phyloP scores from a whole-genome alignment of 352 stramenopile species.

The Elongisporangium prolatum region DNA sequence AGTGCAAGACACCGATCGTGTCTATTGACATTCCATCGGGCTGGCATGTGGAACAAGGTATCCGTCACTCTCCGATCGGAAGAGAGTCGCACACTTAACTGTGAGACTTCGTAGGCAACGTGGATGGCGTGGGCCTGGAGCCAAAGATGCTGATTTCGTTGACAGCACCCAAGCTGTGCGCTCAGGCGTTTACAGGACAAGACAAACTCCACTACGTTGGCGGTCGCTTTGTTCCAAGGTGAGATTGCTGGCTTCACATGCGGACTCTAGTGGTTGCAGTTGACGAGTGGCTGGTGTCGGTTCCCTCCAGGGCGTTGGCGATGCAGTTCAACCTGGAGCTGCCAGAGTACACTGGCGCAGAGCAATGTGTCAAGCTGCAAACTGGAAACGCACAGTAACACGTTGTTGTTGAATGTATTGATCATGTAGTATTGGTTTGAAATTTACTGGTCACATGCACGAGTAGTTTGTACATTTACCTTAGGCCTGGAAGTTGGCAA shows the following conservation, averaged over 20 bases:
- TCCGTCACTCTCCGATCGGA: conserved; percentile 7
- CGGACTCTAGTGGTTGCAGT: neutral
- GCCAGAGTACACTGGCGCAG: conserved; percentile 46
- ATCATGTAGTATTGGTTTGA: conserved; percentile 3
- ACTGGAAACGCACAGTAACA: conserved; percentile 22
- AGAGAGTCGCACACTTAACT: neutral
- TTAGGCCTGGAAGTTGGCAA: conserved; percentile 59
- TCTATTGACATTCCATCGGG: conserved; percentile 98
- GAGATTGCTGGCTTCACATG: conserved; percentile 5
- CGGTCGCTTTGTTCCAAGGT: conserved; percentile 94
- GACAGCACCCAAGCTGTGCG: conserved; percentile 95
- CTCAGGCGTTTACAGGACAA: conserved; percentile 81
- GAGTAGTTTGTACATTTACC: conserved; percentile 2
- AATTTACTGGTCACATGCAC: neutral
- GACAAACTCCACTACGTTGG: conserved; percentile 93
- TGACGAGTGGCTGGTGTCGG: neutral
- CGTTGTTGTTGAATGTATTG: conserved; percentile 5
- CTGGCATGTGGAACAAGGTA: conserved; percentile 95
- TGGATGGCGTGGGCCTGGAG: conserved; percentile 68
- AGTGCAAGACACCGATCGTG: conserved; percentile 78
- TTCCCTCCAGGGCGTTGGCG: conserved; percentile 35
- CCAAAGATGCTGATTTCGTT: conserved; percentile 96
- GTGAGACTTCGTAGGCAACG: conserved; percentile 42
- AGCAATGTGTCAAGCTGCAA: conserved; percentile 59
- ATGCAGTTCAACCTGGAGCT: conserved; percentile 63